These are phyloP conservation scores for Agaricus sinodeliciosus DNA, from an alignment of 768 basidiomycete genomes.

Conservation along the genomic window DNA sequence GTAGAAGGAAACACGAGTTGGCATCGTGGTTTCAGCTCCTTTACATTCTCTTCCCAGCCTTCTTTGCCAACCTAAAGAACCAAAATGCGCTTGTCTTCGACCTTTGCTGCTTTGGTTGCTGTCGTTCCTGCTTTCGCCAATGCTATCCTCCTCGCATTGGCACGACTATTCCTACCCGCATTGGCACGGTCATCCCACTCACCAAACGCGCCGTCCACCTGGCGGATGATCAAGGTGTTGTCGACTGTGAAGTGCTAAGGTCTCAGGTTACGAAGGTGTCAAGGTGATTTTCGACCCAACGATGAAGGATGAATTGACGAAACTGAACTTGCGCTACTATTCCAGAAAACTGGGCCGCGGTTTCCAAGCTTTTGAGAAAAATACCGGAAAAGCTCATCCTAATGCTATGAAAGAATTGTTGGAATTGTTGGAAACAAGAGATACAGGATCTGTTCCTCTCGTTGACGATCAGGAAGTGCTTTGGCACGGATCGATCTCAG, in stretches of 20 bases:
- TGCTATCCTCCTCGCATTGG: conserved; percentile 11
- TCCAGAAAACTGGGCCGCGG: conserved; percentile 38
- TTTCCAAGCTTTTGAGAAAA: conserved; percentile 35
- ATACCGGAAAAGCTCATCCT: conserved; percentile 36
- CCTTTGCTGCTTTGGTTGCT: conserved; percentile 6
- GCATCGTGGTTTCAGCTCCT: not conserved
- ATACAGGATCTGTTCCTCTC: conserved; percentile 23
- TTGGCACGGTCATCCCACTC: conserved; percentile 20
- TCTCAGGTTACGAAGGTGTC: conserved; percentile 16
- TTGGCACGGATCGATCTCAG: conserved; percentile 40
- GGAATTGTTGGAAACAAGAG: conserved; percentile 18
- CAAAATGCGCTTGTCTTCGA: conserved; percentile 4
- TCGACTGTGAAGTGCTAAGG: conserved; percentile 17
- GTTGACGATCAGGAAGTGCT: conserved; percentile 28
- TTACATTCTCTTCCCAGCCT: not conserved
- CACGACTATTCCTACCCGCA: conserved; percentile 16
- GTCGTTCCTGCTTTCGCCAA: conserved; percentile 9
- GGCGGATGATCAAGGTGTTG: conserved; percentile 19
- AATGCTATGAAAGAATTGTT: conserved; percentile 11
- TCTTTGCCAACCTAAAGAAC: not conserved
- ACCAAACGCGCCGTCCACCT: conserved; percentile 18
- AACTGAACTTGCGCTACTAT: not conserved
- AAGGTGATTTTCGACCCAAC: conserved; percentile 11
- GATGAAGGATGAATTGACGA: not conserved
- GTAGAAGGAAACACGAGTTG: not conserved